Conservation (phyloP, 2,329 filamentous ascomycete species). For the Arthrobotrys pseudoclavata region DNA sequence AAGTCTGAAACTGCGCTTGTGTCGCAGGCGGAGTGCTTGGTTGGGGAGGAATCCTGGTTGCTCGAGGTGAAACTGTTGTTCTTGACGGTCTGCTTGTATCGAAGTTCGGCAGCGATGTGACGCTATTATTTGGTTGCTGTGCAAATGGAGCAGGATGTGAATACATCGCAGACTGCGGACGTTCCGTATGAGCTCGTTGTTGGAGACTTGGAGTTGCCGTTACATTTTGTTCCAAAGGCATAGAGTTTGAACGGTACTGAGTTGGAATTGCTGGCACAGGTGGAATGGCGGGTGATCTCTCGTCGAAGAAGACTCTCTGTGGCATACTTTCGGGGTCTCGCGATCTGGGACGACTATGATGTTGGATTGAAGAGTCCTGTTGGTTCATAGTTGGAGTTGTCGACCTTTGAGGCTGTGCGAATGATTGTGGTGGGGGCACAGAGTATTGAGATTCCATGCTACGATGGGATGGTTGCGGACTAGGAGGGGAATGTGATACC, state of each 20-base stretch:
- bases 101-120: slow-evolving; percentile 49
- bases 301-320: slow-evolving; percentile 50
- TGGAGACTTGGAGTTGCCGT: slow-evolving; percentile 35
- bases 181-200: slow-evolving; percentile 49
- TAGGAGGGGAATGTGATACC: slow-evolving; percentile 20
- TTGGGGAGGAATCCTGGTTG: slow-evolving; percentile 18
- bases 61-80: neutral
- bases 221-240: slow-evolving; percentile 41
- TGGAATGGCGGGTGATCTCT: slow-evolving; percentile 29
- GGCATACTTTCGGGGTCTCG: slow-evolving; percentile 50
- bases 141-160: slow-evolving; percentile 14
- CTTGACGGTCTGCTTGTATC: slow-evolving; percentile 33
- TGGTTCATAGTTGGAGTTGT: slow-evolving; percentile 20
- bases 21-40: slow-evolving; percentile 17
- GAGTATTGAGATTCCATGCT: slow-evolving; percentile 37
- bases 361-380: slow-evolving; percentile 11
- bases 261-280: slow-evolving; percentile 52
- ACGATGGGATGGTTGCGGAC: slow-evolving; percentile 18
- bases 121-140: slow-evolving; percentile 39
- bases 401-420: slow-evolving; percentile 13
- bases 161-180: slow-evolving; percentile 53
- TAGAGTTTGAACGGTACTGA: slow-evolving; percentile 52
- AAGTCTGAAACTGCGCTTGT: slow-evolving; percentile 20
- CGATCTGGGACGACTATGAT: slow-evolving; percentile 22
- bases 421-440: slow-evolving; percentile 10